Base-by-base conservation (phyloP, 2,329 filamentous ascomycete genomes). In the Ceratocystis cacaofunesta region DNA sequence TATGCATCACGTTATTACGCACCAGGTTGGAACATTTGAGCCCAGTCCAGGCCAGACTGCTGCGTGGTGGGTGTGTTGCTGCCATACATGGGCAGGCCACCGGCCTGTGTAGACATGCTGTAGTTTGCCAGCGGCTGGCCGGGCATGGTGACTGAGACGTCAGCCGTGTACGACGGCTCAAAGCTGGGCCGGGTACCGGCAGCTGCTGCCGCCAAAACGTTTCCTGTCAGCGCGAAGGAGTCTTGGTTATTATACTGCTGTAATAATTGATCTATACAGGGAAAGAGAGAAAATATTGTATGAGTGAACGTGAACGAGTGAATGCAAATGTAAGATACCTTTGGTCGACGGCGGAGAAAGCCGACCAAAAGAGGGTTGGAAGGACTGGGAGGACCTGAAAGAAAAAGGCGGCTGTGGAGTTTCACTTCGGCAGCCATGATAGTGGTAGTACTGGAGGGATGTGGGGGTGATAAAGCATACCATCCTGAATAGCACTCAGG, bases 11-110 rank as follows among this genome's bases (percentile, higher is more conserved):
- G 28, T 58, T 64, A 41, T 76, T 86, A 83, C 78, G 83, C 80
- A 81, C 85, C 85, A 78, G 85, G 76, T 78, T 86, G 86, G 79
- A 89, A 89, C 84, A 90, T 88, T 74, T 87, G 82, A 72, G 86
- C 82, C 87, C 87, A 90, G 77, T 90, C 87, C 78, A 87, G 78
- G 78, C 81, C 76, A 74, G 80, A 78, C 77, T 82, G 79, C 76
- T 85, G 83, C 75, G 81, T 80, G 75, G 80, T 77, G 76, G 81
- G 82, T 70, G 82, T 81, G 73, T 78, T 79, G 72, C 78, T 79
- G 72, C 78, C 80, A 74, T 84, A 84, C 78, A 85, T 84, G 68
- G 81, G 80, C 79, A 85, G 82, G 72, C 83, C 83, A 72, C 63
- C 41, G 8, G 63, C 43, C 19, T 64, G 84, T 85, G 76, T 85